These are phyloP conservation scores for Penicillium sp. DNA, from an alignment of 2,329 filamentous ascomycete species.

Conservation along the genomic window DNA sequence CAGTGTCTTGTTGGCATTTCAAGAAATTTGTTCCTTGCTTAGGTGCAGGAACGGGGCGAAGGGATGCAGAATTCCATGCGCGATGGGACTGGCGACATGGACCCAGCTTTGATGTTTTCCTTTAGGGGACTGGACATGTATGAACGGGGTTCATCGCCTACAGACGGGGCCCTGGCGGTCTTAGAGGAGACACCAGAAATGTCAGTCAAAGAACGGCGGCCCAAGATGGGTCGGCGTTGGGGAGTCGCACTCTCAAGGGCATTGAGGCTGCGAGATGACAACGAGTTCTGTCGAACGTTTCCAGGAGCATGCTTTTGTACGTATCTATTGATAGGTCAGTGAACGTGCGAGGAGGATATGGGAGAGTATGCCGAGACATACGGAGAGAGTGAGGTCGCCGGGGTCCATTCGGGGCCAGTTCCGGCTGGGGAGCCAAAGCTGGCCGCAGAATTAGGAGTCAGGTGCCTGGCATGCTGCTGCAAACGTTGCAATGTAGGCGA, in stretches of 20 bases:
- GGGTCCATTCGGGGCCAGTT: constrained; percentile 46
- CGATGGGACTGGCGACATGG: constrained; percentile 39
- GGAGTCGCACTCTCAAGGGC: constrained; percentile 43
- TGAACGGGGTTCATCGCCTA: constrained; percentile 31
- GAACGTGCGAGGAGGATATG: constrained; percentile 18
- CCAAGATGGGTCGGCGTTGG: constrained; percentile 28
- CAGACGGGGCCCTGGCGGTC: constrained; percentile 33
- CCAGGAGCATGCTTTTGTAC: constrained; percentile 15
- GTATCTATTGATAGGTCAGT: not conserved
- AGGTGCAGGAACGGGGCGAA: not conserved
- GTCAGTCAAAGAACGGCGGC: constrained; percentile 32
- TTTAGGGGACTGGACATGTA: constrained; percentile 44
- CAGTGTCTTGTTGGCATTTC: not conserved
- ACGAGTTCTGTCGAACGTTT: constrained; percentile 36
- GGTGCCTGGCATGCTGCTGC: constrained; percentile 39
- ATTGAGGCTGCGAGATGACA: constrained; percentile 40
- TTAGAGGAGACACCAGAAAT: constrained; percentile 38
- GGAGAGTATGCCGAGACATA: constrained; percentile 36
- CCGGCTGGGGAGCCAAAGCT: constrained; percentile 47
- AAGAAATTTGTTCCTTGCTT: not conserved
- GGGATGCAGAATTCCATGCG: constrained; percentile 26
- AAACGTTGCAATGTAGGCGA: constrained; percentile 45
- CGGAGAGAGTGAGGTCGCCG: constrained; percentile 51
- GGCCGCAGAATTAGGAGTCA: constrained; percentile 44
- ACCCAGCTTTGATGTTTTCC: constrained; percentile 38